Percentiles rank a stretch among this genome's conserved stretches.
These are phyloP conservation scores for Fusarium marasasianum DNA, from an alignment of 2,329 filamentous ascomycete species.

Conservation along the genomic window DNA sequence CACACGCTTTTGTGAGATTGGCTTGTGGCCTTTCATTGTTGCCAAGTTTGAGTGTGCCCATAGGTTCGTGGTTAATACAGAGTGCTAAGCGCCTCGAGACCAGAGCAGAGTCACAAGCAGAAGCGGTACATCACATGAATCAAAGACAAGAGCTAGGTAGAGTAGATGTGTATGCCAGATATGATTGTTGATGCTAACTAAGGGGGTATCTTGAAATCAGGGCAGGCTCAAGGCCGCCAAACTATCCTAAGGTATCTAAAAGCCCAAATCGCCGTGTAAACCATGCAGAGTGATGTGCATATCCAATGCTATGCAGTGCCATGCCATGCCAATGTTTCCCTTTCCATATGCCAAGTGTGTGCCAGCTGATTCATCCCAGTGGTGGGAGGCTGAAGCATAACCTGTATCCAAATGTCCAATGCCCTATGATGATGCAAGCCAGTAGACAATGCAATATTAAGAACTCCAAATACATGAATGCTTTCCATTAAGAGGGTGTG, in stretches of 20 bases:
- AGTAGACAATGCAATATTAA: slow-evolving; percentile 7
- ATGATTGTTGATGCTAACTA: slow-evolving; percentile 30
- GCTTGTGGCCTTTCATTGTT: slow-evolving; percentile 2
- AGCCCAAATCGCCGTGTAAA: slow-evolving; percentile 21
- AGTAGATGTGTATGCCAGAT: slow-evolving; percentile 14
- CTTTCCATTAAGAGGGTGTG: slow-evolving; percentile 15
- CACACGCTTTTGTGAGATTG: slow-evolving; percentile 21
- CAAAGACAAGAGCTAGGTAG: neutral
- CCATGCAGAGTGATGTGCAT: slow-evolving; percentile 23
- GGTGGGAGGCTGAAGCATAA: slow-evolving; percentile 34
- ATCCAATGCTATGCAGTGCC: slow-evolving; percentile 6
- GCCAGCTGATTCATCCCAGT: slow-evolving; percentile 32
- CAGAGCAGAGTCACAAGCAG: slow-evolving; percentile 11
- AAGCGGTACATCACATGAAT: slow-evolving; percentile 18
- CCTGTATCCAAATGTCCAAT: slow-evolving; percentile 24
- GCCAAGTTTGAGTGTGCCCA: neutral
- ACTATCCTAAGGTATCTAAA: slow-evolving; percentile 41
- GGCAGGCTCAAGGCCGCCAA: slow-evolving; percentile 27
- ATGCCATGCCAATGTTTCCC: slow-evolving; percentile 5
- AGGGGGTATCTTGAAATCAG: slow-evolving; percentile 37
- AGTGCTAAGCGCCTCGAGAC: neutral
- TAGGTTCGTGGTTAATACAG: neutral
- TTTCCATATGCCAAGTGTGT: slow-evolving; percentile 12
- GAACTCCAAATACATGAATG: slow-evolving; percentile 30
- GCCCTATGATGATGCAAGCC: slow-evolving; percentile 17